These are phyloP conservation scores for Ceratocystis cacaofunesta DNA, from an alignment of 2,329 filamentous ascomycete genomes.

Conservation along the genomic window DNA sequence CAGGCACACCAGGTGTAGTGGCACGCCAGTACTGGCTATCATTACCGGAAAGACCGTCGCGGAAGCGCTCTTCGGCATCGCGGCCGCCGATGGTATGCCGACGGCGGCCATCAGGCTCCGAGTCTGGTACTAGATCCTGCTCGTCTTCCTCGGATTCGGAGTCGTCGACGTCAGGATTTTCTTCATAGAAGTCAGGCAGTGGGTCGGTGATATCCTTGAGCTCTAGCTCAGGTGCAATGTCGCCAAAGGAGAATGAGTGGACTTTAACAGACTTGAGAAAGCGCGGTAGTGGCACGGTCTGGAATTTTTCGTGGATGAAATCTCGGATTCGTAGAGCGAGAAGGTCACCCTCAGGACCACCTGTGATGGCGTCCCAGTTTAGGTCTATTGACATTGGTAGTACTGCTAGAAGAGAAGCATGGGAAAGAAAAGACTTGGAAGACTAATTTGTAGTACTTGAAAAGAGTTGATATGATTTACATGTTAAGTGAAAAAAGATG, in stretches of 20 bases:
- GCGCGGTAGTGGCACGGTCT: conserved; percentile 75
- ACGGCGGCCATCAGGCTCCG: conserved; percentile 16
- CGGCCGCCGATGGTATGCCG: conserved; percentile 17
- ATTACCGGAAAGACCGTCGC: conserved; percentile 13
- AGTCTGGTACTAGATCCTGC: conserved; percentile 22
- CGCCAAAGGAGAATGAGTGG: conserved; percentile 85
- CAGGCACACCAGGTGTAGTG: conserved; percentile 46
- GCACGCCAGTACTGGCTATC: conserved; percentile 13
- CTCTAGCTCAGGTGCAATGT: conserved; percentile 66
- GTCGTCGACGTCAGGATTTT: conserved; percentile 44
- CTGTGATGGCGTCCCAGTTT: conserved; percentile 86
- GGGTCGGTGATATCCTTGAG: conserved; percentile 96
- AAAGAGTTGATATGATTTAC: no score
- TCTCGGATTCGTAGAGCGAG: conserved; percentile 76
- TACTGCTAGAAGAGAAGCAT: neutral
- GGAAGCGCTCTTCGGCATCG: conserved; percentile 18
- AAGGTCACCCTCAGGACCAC: conserved; percentile 70
- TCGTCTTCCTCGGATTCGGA: conserved; percentile 28
- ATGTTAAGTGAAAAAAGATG: no score
- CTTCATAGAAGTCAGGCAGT: conserved; percentile 89
- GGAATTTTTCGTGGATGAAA: conserved; percentile 93
- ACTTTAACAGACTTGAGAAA: conserved; percentile 96
- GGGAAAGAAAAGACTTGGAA: no score
- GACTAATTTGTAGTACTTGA: neutral
- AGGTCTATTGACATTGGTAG: conserved; percentile 83